Percentiles rank a stretch among this genome's conserved stretches.
Conservation (phyloP, 2,329 filamentous ascomycete species). For the Coccinonectria pachysandricola region DNA sequence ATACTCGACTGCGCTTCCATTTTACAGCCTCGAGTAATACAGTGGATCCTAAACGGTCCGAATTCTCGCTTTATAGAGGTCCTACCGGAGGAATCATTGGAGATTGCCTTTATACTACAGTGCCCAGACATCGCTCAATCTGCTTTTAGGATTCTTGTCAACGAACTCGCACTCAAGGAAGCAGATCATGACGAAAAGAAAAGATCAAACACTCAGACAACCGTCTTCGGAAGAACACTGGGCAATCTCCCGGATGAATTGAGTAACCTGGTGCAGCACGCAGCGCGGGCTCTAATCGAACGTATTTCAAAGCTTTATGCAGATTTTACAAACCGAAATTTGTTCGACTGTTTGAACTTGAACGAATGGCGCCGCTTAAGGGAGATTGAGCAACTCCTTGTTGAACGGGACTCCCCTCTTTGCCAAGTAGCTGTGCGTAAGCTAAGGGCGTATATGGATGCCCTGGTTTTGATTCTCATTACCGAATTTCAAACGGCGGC, state of each 20-base stretch:
- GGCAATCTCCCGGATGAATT: constrained; percentile 43
- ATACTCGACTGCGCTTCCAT: constrained; percentile 41
- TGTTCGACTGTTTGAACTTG: constrained; percentile 21
- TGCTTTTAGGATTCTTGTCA: constrained; percentile 52
- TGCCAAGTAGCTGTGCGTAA: constrained; percentile 11
- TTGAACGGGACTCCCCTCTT: constrained; percentile 2
- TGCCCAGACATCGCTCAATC: constrained; percentile 32
- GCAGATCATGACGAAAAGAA: constrained; percentile 12
- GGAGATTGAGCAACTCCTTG: constrained; percentile 18
- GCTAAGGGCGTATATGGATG: constrained; percentile 14
- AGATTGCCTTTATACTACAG: constrained; percentile 41
- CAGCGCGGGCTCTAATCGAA: constrained; percentile 41
- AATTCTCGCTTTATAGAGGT: constrained; percentile 53
- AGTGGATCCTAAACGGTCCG: constrained; percentile 45
- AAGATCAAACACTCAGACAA: constrained; percentile 14
- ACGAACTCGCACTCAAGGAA: constrained; percentile 46
- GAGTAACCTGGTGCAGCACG: constrained; percentile 47
- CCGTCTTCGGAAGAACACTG: constrained; percentile 36
- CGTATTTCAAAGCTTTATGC: constrained; percentile 25
- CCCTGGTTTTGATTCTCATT: constrained; percentile 9
- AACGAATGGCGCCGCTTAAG: constrained; percentile 25
- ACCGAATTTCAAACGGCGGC: constrained; percentile 7
- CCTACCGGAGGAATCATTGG: constrained; percentile 50
- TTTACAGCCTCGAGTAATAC: constrained; percentile 38
- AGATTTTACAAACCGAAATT: constrained; percentile 23